Percentiles rank a stretch among this genome's conserved stretches.
phyloP scores from a whole-genome alignment of 768 basidiomycete species.

The Lentinula guzmanii region DNA sequence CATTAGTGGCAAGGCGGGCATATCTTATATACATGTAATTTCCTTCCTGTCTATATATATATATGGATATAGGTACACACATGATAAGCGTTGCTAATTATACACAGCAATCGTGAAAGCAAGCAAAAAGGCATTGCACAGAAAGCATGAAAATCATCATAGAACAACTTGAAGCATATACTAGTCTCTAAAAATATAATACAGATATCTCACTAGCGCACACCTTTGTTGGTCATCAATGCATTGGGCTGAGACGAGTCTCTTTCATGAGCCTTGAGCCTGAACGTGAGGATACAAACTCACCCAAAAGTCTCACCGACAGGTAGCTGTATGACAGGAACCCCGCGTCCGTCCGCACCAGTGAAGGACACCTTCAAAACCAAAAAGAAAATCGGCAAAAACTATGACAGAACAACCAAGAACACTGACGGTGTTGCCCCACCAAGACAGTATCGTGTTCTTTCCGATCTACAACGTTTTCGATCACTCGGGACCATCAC shows the following conservation, averaged over 20 bases:
- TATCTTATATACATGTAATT: no score
- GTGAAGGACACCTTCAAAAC: not conserved
- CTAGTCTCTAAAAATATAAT: not conserved
- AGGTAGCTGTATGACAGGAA: not conserved
- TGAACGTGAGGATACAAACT: not conserved
- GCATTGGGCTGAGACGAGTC: not conserved
- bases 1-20: not conserved
- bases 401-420: not conserved
- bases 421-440: conserved; percentile 4
- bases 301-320: not conserved
- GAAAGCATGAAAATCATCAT: not conserved
- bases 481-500: not conserved
- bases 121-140: not conserved
- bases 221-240: not conserved
- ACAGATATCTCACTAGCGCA: not conserved
- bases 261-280: not conserved
- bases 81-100: not conserved
- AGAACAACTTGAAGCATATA: not conserved
- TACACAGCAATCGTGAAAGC: not conserved
- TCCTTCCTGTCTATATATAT: not conserved
- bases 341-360: not conserved
- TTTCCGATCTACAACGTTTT: conserved; percentile 2
- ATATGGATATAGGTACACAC: not conserved
- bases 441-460: conserved; percentile 5
- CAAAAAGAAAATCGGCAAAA: not conserved